Conservation (phyloP, 208 protist species). For the Leishmania tropica region DNA sequence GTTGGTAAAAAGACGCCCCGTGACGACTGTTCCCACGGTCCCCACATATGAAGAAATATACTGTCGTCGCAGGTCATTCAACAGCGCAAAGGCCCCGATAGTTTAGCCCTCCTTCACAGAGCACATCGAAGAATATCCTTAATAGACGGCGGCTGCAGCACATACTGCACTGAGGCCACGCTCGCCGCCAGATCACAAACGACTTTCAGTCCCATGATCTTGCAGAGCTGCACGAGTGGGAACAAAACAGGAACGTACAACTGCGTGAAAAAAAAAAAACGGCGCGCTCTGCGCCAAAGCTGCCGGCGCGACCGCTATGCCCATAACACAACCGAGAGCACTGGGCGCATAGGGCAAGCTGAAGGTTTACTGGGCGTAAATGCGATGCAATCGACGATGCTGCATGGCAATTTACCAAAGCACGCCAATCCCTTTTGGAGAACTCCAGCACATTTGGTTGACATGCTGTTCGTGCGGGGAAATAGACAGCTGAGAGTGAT, state of each 20-base stretch:
- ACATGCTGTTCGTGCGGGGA: constrained; percentile 87
- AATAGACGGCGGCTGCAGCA: constrained; percentile 64
- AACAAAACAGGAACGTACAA: constrained; percentile 89
- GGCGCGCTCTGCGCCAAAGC: constrained; percentile 44
- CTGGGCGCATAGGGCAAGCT: constrained; percentile 86
- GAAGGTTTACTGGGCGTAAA: constrained; percentile 96
- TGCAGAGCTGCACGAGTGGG: constrained; percentile 54
- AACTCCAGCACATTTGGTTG: constrained; percentile 89
- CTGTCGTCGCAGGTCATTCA: not conserved
- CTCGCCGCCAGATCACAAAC: constrained; percentile 15
- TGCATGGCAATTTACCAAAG: constrained; percentile 80
- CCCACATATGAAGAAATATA: not conserved
- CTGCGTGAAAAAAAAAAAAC: constrained; percentile 91
- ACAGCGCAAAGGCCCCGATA: not conserved
- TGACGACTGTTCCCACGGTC: not conserved
- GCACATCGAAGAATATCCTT: constrained; percentile 58
- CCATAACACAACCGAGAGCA: constrained; percentile 89
- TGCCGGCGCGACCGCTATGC: constrained; percentile 78
- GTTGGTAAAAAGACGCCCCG: not conserved
- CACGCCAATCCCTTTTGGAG: constrained; percentile 94
- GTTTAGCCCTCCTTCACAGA: constrained; percentile 25
- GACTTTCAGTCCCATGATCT: constrained; percentile 41
- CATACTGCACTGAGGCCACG: constrained; percentile 44
- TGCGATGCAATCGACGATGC: constrained; percentile 64
- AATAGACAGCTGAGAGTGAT: constrained; percentile 95